phyloP scores from a whole-genome alignment of 306 rosid species.

The Ziziphus jujuba region DNA sequence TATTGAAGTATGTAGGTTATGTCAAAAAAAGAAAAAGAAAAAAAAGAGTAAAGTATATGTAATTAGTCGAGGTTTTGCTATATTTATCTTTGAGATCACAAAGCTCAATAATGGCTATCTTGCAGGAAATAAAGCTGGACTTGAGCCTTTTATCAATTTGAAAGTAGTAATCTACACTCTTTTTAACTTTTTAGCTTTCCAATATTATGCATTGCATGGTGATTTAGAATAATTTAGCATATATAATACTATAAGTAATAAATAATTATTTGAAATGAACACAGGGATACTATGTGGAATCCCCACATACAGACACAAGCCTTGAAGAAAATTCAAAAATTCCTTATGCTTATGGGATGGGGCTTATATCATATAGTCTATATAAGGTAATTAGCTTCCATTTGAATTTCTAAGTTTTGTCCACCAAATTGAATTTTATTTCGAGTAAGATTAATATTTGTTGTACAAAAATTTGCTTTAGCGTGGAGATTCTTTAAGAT shows the following conservation, averaged over 20 bases:
- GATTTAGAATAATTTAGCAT: too few relatives aligned
- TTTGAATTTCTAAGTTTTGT: too few relatives aligned
- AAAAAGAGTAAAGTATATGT: neutral
- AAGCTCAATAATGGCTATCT: neutral
- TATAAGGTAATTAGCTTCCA: neutral
- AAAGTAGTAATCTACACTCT: neutral
- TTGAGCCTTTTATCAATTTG: conserved; percentile 12
- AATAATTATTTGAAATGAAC: neutral
- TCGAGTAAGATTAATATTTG: too few relatives aligned
- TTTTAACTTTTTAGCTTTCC: too few relatives aligned
- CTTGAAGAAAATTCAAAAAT: conserved; percentile 19
- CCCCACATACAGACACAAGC: conserved; percentile 10
- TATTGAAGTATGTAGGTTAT: too few relatives aligned
- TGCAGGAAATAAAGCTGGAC: conserved; percentile 19
- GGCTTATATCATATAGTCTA: conserved; percentile 26
- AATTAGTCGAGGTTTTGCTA: neutral
- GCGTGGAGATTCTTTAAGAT: too few relatives aligned
- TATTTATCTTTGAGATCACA: neutral
- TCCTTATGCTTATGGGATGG: conserved; percentile 14
- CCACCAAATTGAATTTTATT: too few relatives aligned
- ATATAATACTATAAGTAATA: neutral
- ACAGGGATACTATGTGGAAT: conserved; percentile 23
- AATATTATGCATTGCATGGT: too few relatives aligned
- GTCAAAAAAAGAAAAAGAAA: too few relatives aligned
- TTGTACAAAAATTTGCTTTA: too few relatives aligned